Evolutionary conservation across 1,284 basidiomycete genomes (phyloP).

Genomic region (Melampsora americana): DNA sequence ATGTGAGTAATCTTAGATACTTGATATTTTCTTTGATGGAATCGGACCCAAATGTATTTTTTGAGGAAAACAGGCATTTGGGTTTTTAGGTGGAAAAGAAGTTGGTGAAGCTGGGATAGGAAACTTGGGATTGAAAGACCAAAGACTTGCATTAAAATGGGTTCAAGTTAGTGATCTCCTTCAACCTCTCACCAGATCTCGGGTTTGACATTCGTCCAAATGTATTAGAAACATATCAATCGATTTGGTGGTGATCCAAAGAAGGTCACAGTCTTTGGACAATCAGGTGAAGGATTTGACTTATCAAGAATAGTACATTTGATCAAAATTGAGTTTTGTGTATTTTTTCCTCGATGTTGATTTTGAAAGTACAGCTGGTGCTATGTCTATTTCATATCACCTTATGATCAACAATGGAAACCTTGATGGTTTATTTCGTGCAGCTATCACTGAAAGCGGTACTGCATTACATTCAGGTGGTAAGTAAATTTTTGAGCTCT

Average conservation of each 20-base stretch:
- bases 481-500: too few species aligned
- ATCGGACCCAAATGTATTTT: too few species aligned
- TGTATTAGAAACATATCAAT: constrained; percentile 49
- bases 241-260: constrained; percentile 53
- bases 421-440: too few species aligned
- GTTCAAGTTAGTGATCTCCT: constrained; percentile 43
- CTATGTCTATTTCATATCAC: too few species aligned
- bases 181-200: not conserved
- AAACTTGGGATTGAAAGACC: too few species aligned
- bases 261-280: constrained; percentile 51
- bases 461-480: too few species aligned
- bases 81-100: constrained; percentile 61
- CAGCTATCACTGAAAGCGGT: too few species aligned
- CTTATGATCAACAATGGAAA: too few species aligned
- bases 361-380: too few species aligned
- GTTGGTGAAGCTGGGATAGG: constrained; percentile 59
- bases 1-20: constrained; percentile 7
- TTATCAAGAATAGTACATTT: not conserved
- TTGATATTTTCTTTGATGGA: too few species aligned
- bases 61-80: constrained; percentile 52
- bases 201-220: not conserved
- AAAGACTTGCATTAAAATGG: constrained; percentile 51
- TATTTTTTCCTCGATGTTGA: not conserved
- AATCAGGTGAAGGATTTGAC: not conserved
- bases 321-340: not conserved